Percentiles rank a stretch among this genome's conserved stretches.
phyloP scores from a whole-genome alignment of 352 stramenopile genomes.

The Globisporangium camurandrum region DNA sequence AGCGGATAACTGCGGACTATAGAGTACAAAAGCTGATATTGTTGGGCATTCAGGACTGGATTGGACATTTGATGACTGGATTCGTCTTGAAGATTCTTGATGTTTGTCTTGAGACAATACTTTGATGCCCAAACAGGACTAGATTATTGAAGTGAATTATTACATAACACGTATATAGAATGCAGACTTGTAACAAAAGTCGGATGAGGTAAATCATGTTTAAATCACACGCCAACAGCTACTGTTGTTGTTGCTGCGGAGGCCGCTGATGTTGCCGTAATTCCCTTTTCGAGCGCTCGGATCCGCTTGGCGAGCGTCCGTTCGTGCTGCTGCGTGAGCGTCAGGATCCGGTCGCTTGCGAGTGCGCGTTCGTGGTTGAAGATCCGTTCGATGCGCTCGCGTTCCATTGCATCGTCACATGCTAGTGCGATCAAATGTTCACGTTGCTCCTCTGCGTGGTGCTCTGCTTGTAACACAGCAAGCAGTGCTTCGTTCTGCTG shows the following conservation, averaged over 20 bases:
- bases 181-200: too few species aligned
- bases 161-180: too few species aligned
- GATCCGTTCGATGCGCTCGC: conserved; percentile 48
- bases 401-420: conserved; percentile 24
- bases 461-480: conserved; percentile 62
- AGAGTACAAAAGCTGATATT: too few species aligned
- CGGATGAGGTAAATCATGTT: too few species aligned
- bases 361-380: conserved; percentile 62
- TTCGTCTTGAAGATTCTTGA: too few species aligned
- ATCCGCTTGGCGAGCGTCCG: conserved; percentile 34
- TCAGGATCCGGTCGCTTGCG: conserved; percentile 79
- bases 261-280: too few species aligned
- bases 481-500: conserved; percentile 71
- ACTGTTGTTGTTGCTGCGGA: not conserved
- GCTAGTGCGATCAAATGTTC: conserved; percentile 53
- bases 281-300: conserved; percentile 5
- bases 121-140: too few species aligned
- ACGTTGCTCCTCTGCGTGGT: conserved; percentile 75
- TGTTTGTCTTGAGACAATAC: too few species aligned
- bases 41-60: too few species aligned
- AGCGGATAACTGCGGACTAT: too few species aligned
- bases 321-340: conserved; percentile 66
- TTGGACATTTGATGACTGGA: too few species aligned
- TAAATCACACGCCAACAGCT: not conserved
- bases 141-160: too few species aligned